These are phyloP conservation scores for Diplodia scrobiculata DNA, from an alignment of 2,329 filamentous ascomycete genomes.

Conservation along the genomic window DNA sequence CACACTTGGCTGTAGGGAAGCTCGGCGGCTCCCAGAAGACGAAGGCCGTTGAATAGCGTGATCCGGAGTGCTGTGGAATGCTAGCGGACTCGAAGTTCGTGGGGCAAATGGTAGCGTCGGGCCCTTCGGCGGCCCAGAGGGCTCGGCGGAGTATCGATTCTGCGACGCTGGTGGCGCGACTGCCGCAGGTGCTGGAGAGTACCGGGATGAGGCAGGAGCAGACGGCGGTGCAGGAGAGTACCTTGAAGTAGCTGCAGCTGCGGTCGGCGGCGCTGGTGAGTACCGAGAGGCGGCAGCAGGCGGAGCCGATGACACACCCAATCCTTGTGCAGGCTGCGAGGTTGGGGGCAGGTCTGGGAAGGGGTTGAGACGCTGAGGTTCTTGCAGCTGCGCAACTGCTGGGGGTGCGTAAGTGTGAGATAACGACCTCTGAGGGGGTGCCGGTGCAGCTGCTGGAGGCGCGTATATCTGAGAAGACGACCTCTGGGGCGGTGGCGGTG, in stretches of 20 bases:
- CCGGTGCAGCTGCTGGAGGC: slow-evolving; percentile 7
- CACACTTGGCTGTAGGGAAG: slow-evolving; percentile 22
- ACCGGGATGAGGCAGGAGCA: slow-evolving; percentile 50
- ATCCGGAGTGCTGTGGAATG: slow-evolving; percentile 51
- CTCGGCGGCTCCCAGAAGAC: slow-evolving; percentile 17
- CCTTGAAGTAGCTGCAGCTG: slow-evolving; percentile 45
- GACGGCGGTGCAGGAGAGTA: slow-evolving; percentile 43
- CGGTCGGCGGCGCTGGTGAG: slow-evolving; percentile 42
- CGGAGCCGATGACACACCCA: slow-evolving; percentile 1
- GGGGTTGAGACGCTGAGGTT: slow-evolving; percentile 48
- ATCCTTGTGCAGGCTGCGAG: slow-evolving; percentile 38
- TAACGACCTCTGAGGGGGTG: slow-evolving; percentile 12
- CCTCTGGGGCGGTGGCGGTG: slow-evolving; percentile 6
- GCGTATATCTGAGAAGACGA: no score
- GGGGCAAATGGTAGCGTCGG: slow-evolving; percentile 60
- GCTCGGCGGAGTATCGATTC: slow-evolving; percentile 45
- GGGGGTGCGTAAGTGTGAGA: slow-evolving; percentile 27
- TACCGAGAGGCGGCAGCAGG: slow-evolving; percentile 46
- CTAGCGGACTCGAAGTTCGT: slow-evolving; percentile 66
- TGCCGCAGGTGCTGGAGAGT: slow-evolving; percentile 60
- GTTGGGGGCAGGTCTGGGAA: slow-evolving; percentile 41
- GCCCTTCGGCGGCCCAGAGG: slow-evolving; percentile 41
- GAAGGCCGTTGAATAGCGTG: slow-evolving; percentile 31
- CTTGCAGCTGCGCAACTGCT: slow-evolving; percentile 40
- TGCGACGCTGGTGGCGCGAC: slow-evolving; percentile 41